Conservation (phyloP, 306 rosid genomes). For the Malus sieversii region DNA sequence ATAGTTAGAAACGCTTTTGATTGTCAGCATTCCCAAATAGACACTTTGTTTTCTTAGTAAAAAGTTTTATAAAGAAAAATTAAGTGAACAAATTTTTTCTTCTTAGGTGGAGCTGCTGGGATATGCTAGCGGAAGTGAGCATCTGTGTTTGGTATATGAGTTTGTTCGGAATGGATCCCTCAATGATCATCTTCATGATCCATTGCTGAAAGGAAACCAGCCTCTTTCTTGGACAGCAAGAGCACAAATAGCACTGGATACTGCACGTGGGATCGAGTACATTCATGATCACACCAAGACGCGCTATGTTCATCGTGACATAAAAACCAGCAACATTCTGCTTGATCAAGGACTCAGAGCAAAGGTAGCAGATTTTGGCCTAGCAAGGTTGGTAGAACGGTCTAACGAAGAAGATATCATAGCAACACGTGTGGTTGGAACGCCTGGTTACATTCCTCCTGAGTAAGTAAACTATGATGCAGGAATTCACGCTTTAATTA, state of each 20-base stretch:
- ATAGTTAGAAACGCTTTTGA: not conserved
- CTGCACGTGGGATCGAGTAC: slow-evolving; percentile 59
- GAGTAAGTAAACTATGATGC: slow-evolving; percentile 33
- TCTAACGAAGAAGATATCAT: slow-evolving; percentile 39
- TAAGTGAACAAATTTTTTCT: not conserved
- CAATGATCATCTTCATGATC: slow-evolving; percentile 55
- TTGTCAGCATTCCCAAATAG: not conserved
- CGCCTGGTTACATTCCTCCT: slow-evolving; percentile 70
- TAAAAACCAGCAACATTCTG: slow-evolving; percentile 58
- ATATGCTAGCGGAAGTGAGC: slow-evolving; percentile 55
- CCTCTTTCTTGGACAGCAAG: slow-evolving; percentile 62
- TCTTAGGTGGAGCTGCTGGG: slow-evolving; percentile 54
- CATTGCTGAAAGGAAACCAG: slow-evolving; percentile 51
- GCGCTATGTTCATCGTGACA: slow-evolving; percentile 54
- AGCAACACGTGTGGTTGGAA: slow-evolving; percentile 62
- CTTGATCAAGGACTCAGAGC: slow-evolving; percentile 56
- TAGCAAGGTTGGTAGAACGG: slow-evolving; percentile 50
- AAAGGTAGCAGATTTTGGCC: slow-evolving; percentile 71
- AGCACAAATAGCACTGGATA: slow-evolving; percentile 53
- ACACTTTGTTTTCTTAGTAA: not conserved
- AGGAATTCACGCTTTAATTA: not conserved
- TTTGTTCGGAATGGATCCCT: slow-evolving; percentile 56
- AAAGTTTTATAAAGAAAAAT: not conserved
- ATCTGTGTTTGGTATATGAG: slow-evolving; percentile 60
- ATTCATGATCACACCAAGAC: slow-evolving; percentile 58